Conservation (phyloP, 495 filamentous ascomycete species). For the Lepidopterella palustris region DNA sequence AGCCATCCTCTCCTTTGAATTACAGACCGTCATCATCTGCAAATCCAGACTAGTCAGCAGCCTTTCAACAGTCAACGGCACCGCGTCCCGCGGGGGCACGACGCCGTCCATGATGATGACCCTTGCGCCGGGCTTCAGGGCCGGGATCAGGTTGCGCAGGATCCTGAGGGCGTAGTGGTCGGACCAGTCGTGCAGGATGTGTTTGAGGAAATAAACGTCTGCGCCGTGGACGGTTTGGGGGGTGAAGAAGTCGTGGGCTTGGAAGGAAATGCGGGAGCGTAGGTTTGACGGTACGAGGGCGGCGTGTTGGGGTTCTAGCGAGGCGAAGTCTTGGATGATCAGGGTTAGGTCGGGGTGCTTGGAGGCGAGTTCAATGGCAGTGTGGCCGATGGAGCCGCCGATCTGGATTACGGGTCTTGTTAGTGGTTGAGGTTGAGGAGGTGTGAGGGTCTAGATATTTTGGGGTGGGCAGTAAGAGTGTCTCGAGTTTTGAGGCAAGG, state of each 20-base stretch:
- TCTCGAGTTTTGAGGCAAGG: not conserved
- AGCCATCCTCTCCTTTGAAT: constrained; percentile 12
- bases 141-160: constrained; percentile 33
- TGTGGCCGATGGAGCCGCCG: constrained; percentile 37
- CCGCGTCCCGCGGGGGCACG: not conserved
- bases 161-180: constrained; percentile 36
- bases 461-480: not conserved
- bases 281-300: not conserved
- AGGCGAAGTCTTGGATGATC: constrained; percentile 36
- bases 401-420: constrained; percentile 1
- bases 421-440: not conserved
- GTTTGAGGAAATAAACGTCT: constrained; percentile 37
- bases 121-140: constrained; percentile 32
- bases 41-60: not conserved
- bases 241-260: constrained; percentile 37
- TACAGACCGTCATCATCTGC: constrained; percentile 5
- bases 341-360: constrained; percentile 33
- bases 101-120: constrained; percentile 12
- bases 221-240: constrained; percentile 31
- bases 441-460: not conserved
- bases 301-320: constrained; percentile 22
- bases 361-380: constrained; percentile 32
- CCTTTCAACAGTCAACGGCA: not conserved
- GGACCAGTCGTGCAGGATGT: constrained; percentile 43
- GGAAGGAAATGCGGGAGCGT: constrained; percentile 25